Base-by-base conservation (phyloP, 257 asterid species). In the Solanum appendiculatum region DNA sequence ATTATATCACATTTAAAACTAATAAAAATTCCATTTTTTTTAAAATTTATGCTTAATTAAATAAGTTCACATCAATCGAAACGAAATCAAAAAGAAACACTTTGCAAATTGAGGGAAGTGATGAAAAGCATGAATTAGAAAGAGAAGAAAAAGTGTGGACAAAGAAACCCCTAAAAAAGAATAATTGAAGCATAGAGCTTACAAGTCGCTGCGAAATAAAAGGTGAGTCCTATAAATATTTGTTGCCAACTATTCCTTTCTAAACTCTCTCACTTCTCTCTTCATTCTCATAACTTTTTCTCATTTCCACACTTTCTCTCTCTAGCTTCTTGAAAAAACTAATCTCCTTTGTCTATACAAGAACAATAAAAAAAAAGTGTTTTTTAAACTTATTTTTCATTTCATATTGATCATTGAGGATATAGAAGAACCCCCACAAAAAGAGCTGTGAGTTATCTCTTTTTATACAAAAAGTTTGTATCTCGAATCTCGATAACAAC, bases 171-270 rank as follows among this genome's bases (percentile, higher is more conserved):
- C 37, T 16, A 72, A 33, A 21, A 44, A 3, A 40, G n/a, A 56
- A 87, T 63, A 77, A 83, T 36, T 87, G 88, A 86, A 87, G 78
- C 92, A 89, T 68, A 86, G 91, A 91, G 94, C 93, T 88, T 91
- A 85, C 86, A 93, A 91, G 82, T 85, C 94, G 95, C 93, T 87
- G 89, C 95, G 91, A 91, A 91, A 88, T 89, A 33, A 84, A 92
- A 92, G 98, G 92, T 89, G 66, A 89, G 42, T 88, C 81, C 93
- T 93, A 93, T 94, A 94, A 92, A 92, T 91, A 69, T 69, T 69
- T 88, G 73, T 68, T 89, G 48, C 75, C 90, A 66, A 88, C 85
- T 25, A 18, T 64, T 88, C 63, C 86, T 80, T 82, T 60, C 88
- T 73, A 15, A 39, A 87, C 85, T 81, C 86, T 69, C 88, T 88